Base-by-base conservation (phyloP, 2,329 filamentous ascomycete species). In the Penicillium sp. region DNA sequence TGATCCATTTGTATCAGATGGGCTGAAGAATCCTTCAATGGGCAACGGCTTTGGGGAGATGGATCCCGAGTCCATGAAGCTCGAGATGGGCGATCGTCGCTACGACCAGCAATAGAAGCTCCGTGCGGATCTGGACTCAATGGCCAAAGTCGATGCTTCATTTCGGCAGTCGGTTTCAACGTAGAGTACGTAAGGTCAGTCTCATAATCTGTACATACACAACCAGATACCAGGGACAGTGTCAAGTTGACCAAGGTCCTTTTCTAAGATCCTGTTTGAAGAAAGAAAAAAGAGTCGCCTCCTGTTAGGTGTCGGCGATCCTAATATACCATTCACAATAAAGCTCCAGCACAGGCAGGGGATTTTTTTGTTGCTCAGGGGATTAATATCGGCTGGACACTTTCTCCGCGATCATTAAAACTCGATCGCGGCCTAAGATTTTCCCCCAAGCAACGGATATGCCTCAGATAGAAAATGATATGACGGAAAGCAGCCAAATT, bases 401-500 rank as follows among this genome's bases (percentile, higher is more conserved):
- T 33, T 47, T 21, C 42, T 52, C 33, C 46, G 26, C 11, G 39
- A 31, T 10, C 11, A 35, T 23, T 6, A 21, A 39, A 42, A n/a
- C 23, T 11, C 23, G 14, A 25, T 9, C 47, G 21, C 35, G 35
- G 35, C 11, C 19, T 37, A 11, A 16, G 1, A 23, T n/a, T 21
- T 49, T 19, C 2, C 11, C 45, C 8, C 13, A 27, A 14, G 37
- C 14, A 35, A 35, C 26, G 26, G 21, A 27, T 23, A 11, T 39
- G 45, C 52, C 25, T 42, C 52, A 54, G 47, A 54, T 54, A 49
- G 29, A 46, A 49, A 19, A 19, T 19, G 19, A 45, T 33, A 35
- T 53, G 53, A 53, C 56, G 49, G 46, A 45, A 54, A 31, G 42
- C 55, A 54, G 43, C 48, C 25, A 62, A 39, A 13, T 60, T 53